Percentiles rank a stretch among this genome's conserved stretches.
These are phyloP conservation scores for Capniomyces stellatus DNA, from an alignment of 371 early-diverging fungal species.

Conservation along the genomic window DNA sequence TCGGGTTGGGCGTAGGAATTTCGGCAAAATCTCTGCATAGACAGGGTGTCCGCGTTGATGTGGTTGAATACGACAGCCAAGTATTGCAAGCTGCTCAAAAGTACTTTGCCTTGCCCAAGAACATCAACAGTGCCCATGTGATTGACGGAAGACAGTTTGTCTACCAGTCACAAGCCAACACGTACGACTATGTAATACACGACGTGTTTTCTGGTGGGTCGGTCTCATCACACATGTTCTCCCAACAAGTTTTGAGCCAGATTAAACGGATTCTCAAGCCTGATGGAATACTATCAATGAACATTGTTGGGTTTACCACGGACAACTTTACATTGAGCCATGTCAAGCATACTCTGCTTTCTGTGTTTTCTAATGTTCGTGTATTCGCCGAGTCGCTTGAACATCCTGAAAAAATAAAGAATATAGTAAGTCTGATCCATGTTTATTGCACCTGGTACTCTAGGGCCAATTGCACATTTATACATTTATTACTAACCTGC, in stretches of 20 bases:
- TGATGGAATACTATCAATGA: constrained; percentile 59
- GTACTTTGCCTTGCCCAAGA: constrained; percentile 39
- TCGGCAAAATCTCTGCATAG: constrained; percentile 40
- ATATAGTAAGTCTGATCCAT: neutral
- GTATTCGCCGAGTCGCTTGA: constrained; percentile 30
- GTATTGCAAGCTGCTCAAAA: constrained; percentile 40
- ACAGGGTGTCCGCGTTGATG: constrained; percentile 37
- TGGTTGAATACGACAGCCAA: constrained; percentile 57
- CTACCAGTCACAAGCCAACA: constrained; percentile 18
- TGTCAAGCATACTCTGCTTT: constrained; percentile 30
- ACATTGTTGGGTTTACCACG: constrained; percentile 33
- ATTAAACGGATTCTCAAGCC: constrained; percentile 40
- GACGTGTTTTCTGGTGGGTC: constrained; percentile 76
- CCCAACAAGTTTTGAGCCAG: constrained; percentile 37
- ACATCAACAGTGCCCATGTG: constrained; percentile 30
- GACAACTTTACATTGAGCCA: constrained; percentile 26
- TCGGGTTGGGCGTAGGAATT: constrained; percentile 65
- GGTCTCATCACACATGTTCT: constrained; percentile 43
- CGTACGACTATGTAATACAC: constrained; percentile 66
- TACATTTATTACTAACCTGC: neutral
- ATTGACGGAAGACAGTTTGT: constrained; percentile 53
- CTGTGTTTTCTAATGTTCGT: constrained; percentile 33
- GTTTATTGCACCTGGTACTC: neutral
- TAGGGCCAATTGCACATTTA: neutral
- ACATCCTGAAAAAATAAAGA: neutral